phyloP scores from a whole-genome alignment of 2,329 filamentous ascomycete genomes.

The Clarireedia monteithiana region DNA sequence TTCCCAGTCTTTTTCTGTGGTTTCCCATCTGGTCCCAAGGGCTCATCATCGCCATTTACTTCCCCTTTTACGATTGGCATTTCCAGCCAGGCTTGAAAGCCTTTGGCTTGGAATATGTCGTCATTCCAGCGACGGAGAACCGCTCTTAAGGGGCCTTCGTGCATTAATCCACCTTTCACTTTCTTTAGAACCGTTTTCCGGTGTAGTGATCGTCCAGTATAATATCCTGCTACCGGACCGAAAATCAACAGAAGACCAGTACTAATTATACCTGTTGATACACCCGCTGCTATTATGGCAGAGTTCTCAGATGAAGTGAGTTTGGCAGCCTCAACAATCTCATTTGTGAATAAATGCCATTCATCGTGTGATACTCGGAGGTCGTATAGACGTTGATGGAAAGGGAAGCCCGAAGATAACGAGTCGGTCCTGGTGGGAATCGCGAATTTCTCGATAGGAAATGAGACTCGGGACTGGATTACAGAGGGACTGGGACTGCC shows the following conservation, averaged over 20 bases:
- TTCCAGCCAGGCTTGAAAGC: conserved; percentile 23
- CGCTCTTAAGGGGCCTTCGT: conserved; percentile 16
- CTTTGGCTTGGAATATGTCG: conserved; percentile 10
- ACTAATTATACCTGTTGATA: conserved; percentile 18
- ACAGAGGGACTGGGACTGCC: background rate
- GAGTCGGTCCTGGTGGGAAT: conserved; percentile 20
- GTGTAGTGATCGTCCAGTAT: conserved; percentile 18
- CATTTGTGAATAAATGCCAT: conserved; percentile 22
- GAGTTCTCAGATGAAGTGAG: conserved; percentile 17
- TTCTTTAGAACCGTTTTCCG: conserved; percentile 17
- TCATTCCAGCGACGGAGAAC: conserved; percentile 20
- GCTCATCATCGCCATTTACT: background rate
- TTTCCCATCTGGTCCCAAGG: no score
- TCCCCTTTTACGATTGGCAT: conserved; percentile 15
- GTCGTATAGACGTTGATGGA: conserved; percentile 14
- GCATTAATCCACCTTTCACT: conserved; percentile 16
- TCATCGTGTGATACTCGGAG: conserved; percentile 18
- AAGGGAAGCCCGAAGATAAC: conserved; percentile 23
- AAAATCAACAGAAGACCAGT: conserved; percentile 15
- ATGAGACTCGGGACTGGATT: background rate
- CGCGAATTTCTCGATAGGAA: conserved; percentile 5
- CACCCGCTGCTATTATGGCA: conserved; percentile 19
- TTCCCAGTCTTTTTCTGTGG: background rate
- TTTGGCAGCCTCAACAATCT: conserved; percentile 19
- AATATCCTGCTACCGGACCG: conserved; percentile 19